Conservation (phyloP, 441 rosid genomes). For the Capsella rubella region DNA sequence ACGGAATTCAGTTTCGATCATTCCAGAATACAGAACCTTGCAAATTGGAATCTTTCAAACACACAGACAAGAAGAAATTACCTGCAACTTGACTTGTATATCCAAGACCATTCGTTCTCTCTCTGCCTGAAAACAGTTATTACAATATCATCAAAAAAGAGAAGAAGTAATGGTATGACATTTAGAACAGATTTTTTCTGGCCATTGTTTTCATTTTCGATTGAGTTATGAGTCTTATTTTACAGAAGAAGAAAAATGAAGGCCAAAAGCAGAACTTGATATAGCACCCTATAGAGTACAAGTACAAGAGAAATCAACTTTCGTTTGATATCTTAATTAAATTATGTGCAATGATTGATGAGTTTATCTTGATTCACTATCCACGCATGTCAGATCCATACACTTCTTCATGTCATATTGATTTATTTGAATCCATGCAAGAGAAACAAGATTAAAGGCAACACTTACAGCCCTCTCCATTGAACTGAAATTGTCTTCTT, state of each 20-base stretch:
- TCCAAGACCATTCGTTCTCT: slow-evolving; percentile 99
- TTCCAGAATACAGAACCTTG: slow-evolving; percentile 1
- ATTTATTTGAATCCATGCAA: slow-evolving; percentile 25
- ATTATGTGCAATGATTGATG: slow-evolving; percentile 14
- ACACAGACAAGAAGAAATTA: slow-evolving; percentile 41
- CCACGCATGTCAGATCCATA: slow-evolving; percentile 15
- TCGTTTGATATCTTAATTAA: slow-evolving; percentile 19
- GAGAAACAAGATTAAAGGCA: slow-evolving; percentile 41
- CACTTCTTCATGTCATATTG: slow-evolving; percentile 23
- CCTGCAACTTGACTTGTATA: slow-evolving; percentile 99
- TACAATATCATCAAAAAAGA: slow-evolving; percentile 20
- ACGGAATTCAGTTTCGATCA: slow-evolving; percentile 4
- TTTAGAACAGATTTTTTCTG: slow-evolving; percentile 18
- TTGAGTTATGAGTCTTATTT: slow-evolving; percentile 11
- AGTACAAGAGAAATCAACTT: slow-evolving; percentile 15
- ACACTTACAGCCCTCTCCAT: slow-evolving; percentile 97
- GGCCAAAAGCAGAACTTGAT: slow-evolving; percentile 25
- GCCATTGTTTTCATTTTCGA: slow-evolving; percentile 14
- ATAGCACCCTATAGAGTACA: slow-evolving; percentile 23
- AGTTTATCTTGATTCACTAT: slow-evolving; percentile 29
- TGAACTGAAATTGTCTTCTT: slow-evolving; percentile 75
- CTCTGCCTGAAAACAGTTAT: slow-evolving; percentile 74
- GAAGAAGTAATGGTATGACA: slow-evolving; percentile 21
- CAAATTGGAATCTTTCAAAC: slow-evolving; percentile 21
- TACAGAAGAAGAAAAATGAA: slow-evolving; percentile 11